Conservation (phyloP, 2,329 filamentous ascomycete species). For the Fusarium transvaalense region DNA sequence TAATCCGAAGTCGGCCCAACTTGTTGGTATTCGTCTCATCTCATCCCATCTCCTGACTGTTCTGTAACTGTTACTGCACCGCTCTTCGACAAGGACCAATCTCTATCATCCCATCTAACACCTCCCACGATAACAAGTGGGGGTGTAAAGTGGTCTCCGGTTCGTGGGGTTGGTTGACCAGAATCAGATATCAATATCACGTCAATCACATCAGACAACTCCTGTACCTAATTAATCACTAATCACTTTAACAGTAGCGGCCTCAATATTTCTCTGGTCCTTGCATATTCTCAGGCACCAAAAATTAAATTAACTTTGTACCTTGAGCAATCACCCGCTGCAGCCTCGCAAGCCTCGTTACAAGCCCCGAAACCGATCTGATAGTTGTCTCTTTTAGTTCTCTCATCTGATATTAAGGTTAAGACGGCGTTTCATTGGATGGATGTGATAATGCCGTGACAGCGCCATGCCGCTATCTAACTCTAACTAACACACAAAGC, state of each 20-base stretch:
- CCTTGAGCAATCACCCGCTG: constrained; percentile 23
- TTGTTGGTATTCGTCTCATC: constrained; percentile 2
- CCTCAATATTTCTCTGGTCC: not conserved
- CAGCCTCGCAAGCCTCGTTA: constrained; percentile 23
- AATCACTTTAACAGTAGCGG: not conserved
- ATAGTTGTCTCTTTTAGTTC: constrained; percentile 37
- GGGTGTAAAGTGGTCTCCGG: constrained; percentile 18
- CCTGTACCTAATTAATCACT: not conserved
- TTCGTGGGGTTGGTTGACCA: constrained; percentile 20
- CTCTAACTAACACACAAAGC: no score
- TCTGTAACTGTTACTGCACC: constrained; percentile 20
- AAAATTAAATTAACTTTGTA: constrained; percentile 10
- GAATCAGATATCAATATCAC: constrained; percentile 1
- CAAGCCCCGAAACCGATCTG: not conserved
- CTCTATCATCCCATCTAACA: constrained; percentile 27
- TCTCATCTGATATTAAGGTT: constrained; percentile 10
- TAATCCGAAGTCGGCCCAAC: constrained; percentile 14
- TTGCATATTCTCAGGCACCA: constrained; percentile 18
- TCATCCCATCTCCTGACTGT: constrained; percentile 18
- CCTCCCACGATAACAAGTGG: constrained; percentile 26
- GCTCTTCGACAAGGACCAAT: constrained; percentile 11
- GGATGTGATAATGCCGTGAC: constrained; percentile 10
- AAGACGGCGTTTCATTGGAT: constrained; percentile 23
- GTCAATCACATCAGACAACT: constrained; percentile 4
- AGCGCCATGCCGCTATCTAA: constrained; percentile 26